Base-by-base conservation (phyloP, 2,329 filamentous ascomycete genomes). In the Cladosporium sp. region DNA sequence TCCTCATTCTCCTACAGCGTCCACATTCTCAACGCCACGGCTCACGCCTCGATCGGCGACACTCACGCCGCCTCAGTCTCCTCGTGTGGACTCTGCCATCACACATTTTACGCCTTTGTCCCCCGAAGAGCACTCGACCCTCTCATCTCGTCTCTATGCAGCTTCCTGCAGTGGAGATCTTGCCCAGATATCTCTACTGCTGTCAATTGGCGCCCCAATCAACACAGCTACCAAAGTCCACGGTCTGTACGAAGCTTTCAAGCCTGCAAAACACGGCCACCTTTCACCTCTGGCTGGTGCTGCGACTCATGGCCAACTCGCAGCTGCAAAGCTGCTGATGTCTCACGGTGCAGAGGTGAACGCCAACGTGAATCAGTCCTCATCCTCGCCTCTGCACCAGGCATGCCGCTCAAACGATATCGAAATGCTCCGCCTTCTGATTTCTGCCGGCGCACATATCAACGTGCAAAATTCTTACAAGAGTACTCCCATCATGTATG, bases 271-370 rank as follows among this genome's bases (percentile, higher is more conserved):
- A 47, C 55, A 66, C 3, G 70, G 70, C 34, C 62, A 64, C 20
- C 65, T 72, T 9, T 70, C 68, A 4, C 65, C 69, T 11, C 63
- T 71, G 4, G 70, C 70, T 17, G 70, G 69, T n/a, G 70, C 70
- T 30, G 68, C 68, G 11, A 59, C 64, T 1, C 57, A 69, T 38
- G 63, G 67, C 34, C 69, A 72, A 42, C 40, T 65, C 15, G 63
- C 62, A 25, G 64, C 65, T 2, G 69, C 65, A 15, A 59, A 67
- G 42, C 60, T 68, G 14, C 62, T 72, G 17, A 59, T 72, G 11
- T 60, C 67, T 3, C 59, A 64, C 30, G 69, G 69, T 42, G 70
- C 69, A 14, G 61, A 65, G 4, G 60, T 71, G 37, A 71, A 69
- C 40, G 68, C 69, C 17, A 55, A 50, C 47, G 61, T 63, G 49